Evolutionary conservation across 768 basidiomycete genomes (phyloP), one percentile per base, ranked within the genome.

Genomic region (Tremella fuciformis): DNA sequence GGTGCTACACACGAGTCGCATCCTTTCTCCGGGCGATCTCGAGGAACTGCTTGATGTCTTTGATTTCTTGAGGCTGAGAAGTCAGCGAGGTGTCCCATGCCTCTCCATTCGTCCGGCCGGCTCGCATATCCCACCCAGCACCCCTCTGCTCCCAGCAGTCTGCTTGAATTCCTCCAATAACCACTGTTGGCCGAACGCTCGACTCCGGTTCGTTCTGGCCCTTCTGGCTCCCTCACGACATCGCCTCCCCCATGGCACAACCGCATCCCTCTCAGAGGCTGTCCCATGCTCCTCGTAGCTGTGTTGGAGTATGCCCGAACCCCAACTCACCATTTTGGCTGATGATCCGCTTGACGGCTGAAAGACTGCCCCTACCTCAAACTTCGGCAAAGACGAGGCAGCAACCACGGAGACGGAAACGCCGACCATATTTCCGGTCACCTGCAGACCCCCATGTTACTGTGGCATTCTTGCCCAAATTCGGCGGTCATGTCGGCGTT

Each of bases 21-120:
- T 96, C 94, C 84, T 91, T 94, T 82, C 94, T 86, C 82, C 87
- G 86, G 56, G 93, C 87, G 78, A 94, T 90, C 82, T 91, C 88
- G 79, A 98, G 89, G 83, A 98, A 97, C 80, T 89, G 83, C 83
- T 98, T 99, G 84, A 98, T 97, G 80, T 98, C 93, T 72, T 84
- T 83, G 82, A 99, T 86, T 85, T 97, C 89, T 82, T 96, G 92
- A 61, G 94, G 92, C 94, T 97, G 74, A 24, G n/a, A 21, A 21
- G 40, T 63, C 61, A 63, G 61, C 57, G 22, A 21, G n/a, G 19
- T 7, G 16, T 40, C 29, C 49, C 49, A n/a, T 19, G 6, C 16
- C 22, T 22, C 42, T 18, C n/a, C 6, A 4, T 46, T 46, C 42
- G 22, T 15, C 6, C 22, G 42, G 8, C 22, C 4, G 16, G 42